Percentiles rank a stretch among this genome's conserved stretches.
Conservation (phyloP, 2,329 filamentous ascomycete species). For the Curvularia hawaiiensis region DNA sequence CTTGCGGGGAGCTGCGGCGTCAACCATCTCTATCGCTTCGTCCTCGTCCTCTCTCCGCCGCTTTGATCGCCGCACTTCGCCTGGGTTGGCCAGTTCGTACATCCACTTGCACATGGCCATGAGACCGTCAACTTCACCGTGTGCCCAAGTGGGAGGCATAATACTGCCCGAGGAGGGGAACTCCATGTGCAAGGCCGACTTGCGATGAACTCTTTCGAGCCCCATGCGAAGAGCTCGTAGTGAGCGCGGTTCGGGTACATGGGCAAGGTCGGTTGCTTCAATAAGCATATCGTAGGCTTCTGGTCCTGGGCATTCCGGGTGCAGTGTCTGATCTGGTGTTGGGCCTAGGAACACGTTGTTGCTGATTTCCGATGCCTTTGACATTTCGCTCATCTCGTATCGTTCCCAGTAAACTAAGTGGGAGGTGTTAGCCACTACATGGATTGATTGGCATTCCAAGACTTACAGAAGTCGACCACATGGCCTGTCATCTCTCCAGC, state of each 20-base stretch:
- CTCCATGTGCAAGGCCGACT: constrained; percentile 65
- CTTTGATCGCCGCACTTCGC: constrained; percentile 46
- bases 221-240: constrained; percentile 67
- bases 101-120: constrained; percentile 91
- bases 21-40: constrained; percentile 63
- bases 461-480: constrained; percentile 80
- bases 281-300: constrained; percentile 82
- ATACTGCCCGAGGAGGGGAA: constrained; percentile 97
- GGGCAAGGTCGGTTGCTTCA: constrained; percentile 85
- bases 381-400: constrained; percentile 92
- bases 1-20: constrained; percentile 57
- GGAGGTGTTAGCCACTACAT: neutral
- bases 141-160: constrained; percentile 80
- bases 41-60: constrained; percentile 53
- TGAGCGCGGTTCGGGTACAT: constrained; percentile 71
- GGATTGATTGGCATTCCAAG: too few relatives aligned
- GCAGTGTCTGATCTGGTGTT: constrained; percentile 71
- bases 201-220: constrained; percentile 51
- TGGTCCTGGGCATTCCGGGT: constrained; percentile 46
- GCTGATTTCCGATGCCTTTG: constrained; percentile 84
- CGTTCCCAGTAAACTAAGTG: constrained; percentile 75
- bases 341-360: constrained; percentile 90
- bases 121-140: constrained; percentile 81
- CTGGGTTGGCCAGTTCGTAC: constrained; percentile 76
- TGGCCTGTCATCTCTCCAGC: constrained; percentile 73